Evolutionary conservation across 179 eudicot species (phyloP).

Genomic region (Pouteria campechiana): DNA sequence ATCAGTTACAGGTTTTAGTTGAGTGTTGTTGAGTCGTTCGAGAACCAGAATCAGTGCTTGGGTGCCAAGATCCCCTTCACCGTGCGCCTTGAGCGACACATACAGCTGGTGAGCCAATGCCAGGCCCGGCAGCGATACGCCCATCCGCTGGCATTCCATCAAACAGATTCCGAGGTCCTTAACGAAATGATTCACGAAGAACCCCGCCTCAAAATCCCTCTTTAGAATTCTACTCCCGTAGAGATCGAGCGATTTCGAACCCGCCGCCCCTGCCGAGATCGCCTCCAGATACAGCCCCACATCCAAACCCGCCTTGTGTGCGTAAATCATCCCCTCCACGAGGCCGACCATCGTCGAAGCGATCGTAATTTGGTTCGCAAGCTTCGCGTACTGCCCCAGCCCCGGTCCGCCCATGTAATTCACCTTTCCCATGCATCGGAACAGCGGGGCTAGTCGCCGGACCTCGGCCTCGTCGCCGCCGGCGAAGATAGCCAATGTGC

Average conservation of each 20-base stretch:
- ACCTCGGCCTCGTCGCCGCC: constrained; percentile 57
- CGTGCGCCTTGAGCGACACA: constrained; percentile 83
- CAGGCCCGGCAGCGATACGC: constrained; percentile 76
- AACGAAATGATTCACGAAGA: constrained; percentile 78
- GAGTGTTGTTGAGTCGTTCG: constrained; percentile 89
- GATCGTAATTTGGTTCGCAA: constrained; percentile 76
- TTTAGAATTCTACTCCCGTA: constrained; percentile 64
- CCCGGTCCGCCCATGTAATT: constrained; percentile 94
- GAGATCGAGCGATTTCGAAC: constrained; percentile 72
- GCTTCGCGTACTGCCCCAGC: constrained; percentile 66
- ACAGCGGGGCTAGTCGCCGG: constrained; percentile 25
- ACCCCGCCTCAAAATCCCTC: constrained; percentile 84
- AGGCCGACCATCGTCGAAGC: constrained; percentile 88
- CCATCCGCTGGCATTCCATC: constrained; percentile 87
- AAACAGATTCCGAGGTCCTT: constrained; percentile 95
- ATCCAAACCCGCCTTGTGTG: constrained; percentile 66
- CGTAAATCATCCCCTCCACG: constrained; percentile 76
- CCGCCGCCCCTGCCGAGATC: constrained; percentile 85
- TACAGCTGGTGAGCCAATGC: constrained; percentile 92
- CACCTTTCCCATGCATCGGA: constrained; percentile 45
- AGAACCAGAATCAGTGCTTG: constrained; percentile 81
- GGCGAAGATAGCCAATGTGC: constrained; percentile 62
- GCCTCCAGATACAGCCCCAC: constrained; percentile 40
- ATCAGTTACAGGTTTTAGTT: no score
- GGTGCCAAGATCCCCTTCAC: constrained; percentile 82